Base-by-base conservation (phyloP, 352 stramenopile genomes). In the Pythium aristosporum region DNA sequence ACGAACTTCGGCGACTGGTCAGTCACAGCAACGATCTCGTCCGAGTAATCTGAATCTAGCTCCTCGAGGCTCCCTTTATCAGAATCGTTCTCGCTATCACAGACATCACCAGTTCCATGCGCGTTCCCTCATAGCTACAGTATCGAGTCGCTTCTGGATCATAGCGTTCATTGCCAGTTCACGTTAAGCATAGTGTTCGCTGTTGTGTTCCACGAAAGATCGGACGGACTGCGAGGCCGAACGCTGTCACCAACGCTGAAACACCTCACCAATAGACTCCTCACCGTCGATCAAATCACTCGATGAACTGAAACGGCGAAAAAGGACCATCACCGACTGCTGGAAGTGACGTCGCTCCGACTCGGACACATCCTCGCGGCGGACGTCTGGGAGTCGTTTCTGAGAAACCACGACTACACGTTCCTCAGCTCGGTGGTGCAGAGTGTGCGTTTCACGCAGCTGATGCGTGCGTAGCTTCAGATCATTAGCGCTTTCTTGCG, bases 341-440 rank as follows among this genome's bases (percentile, higher is more conserved):
- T 37, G 37, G 23, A 61, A 61, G 6, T 39, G 25, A 23, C 50
- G n/a, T n/a, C 18, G 10, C 37, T 61, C 53, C 12, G 50, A 36
- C 7, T 37, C 21, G 12, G 36, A 5, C 11, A 61, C 15, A 39
- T 61, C 53, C 4, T 8, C 7, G 5, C 41, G 36, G 3, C 53
- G 41, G 13, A 15, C 51, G 25, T 61, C 53, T 51, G 53, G 53
- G 20, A 61, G 28, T 9, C 28, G 39, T 21, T 61, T 61, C 2
- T 61, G 53, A 20, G 37, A 23, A 3, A 61, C 16, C 2, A 39
- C 25, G 7, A 61, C 53, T 5, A 61, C 36, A 13, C 20, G 3
- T 23, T 11, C 9, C 8, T 23, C 25, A 23, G 2, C 6, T 25
- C 51, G 32, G 16, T 16, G 15, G n/a, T 32, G 32, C 5, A 58